Evolutionary conservation across 2,329 filamentous ascomycete genomes (phyloP).

Genomic region (Fusarium albosuccineum): DNA sequence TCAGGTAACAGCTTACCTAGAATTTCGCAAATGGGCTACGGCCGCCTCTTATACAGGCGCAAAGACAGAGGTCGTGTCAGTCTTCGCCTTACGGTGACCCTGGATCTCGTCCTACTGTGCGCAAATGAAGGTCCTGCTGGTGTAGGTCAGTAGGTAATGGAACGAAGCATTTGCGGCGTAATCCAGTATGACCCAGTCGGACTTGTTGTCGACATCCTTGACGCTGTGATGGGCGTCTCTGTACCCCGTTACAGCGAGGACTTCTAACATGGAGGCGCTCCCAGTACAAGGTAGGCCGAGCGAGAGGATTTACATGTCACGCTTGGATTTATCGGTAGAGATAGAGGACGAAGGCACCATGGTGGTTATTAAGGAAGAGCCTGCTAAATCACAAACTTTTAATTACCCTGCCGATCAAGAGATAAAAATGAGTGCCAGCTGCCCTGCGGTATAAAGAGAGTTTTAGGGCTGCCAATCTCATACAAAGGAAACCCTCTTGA

Average conservation of each 20-base stretch:
- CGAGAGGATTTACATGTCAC: slow-evolving; percentile 48
- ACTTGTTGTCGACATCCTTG: slow-evolving; percentile 38
- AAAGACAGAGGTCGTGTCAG: slow-evolving; percentile 49
- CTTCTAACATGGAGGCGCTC: slow-evolving; percentile 51
- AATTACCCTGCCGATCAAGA: no score
- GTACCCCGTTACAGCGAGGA: slow-evolving; percentile 51
- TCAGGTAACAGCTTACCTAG: slow-evolving; percentile 50
- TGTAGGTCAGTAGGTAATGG: slow-evolving; percentile 44
- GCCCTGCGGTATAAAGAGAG: no score
- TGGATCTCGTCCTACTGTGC: slow-evolving; percentile 52
- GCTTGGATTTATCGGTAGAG: slow-evolving; percentile 7
- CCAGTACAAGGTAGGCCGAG: slow-evolving; percentile 51
- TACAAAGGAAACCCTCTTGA: no score
- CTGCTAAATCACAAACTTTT: no score
- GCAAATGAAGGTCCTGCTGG: slow-evolving; percentile 43
- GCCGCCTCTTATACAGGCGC: slow-evolving; percentile 49
- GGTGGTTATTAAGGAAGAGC: no score
- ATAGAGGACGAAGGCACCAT: no score
- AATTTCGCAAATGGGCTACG: slow-evolving; percentile 54
- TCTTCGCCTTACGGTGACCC: slow-evolving; percentile 47
- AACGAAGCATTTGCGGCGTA: slow-evolving; percentile 50
- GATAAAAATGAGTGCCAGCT: no score
- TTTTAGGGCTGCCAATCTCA: no score
- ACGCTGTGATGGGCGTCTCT: slow-evolving; percentile 50
- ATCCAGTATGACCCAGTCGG: slow-evolving; percentile 45